Conservation (phyloP, 768 basidiomycete species). For the Mycena filopes region DNA sequence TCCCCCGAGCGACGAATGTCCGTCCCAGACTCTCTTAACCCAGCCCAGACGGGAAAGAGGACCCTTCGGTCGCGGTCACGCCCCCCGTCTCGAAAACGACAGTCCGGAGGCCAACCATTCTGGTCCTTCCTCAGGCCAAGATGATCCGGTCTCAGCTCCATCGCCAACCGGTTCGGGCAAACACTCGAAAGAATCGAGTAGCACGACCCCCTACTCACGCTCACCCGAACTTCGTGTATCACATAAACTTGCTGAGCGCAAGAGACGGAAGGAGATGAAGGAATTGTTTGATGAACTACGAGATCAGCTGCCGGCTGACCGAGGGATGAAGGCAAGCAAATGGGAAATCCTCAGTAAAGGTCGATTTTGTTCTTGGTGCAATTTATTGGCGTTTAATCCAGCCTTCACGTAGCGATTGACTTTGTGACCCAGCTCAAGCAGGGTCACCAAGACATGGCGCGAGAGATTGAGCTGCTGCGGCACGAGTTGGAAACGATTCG, state of each 20-base stretch:
- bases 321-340: slow-evolving; percentile 96
- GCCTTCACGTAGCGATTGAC: slow-evolving; percentile 75
- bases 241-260: slow-evolving; percentile 97
- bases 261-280: slow-evolving; percentile 99
- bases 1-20: slow-evolving; percentile 81
- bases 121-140: slow-evolving; percentile 53
- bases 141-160: slow-evolving; percentile 54
- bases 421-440: slow-evolving; percentile 85
- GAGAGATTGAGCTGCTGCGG: slow-evolving; percentile 82
- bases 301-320: slow-evolving; percentile 91
- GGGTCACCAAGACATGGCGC: slow-evolving; percentile 77
- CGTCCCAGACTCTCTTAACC: slow-evolving; percentile 62
- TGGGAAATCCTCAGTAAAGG: slow-evolving; percentile 99
- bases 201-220: slow-evolving; percentile 89
- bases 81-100: slow-evolving; percentile 72
- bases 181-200: slow-evolving; percentile 56
- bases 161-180: slow-evolving; percentile 50
- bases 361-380: slow-evolving; percentile 44
- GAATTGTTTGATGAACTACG: slow-evolving; percentile 96
- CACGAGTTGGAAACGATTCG: slow-evolving; percentile 78
- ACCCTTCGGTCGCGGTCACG: slow-evolving; percentile 75
- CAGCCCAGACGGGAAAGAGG: slow-evolving; percentile 56
- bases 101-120: slow-evolving; percentile 54
- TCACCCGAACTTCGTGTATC: slow-evolving; percentile 94
- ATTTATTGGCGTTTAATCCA: slow-evolving; percentile 24